Base-by-base conservation (phyloP, 2,329 filamentous ascomycete genomes). In the Aureobasidium pullulans region DNA sequence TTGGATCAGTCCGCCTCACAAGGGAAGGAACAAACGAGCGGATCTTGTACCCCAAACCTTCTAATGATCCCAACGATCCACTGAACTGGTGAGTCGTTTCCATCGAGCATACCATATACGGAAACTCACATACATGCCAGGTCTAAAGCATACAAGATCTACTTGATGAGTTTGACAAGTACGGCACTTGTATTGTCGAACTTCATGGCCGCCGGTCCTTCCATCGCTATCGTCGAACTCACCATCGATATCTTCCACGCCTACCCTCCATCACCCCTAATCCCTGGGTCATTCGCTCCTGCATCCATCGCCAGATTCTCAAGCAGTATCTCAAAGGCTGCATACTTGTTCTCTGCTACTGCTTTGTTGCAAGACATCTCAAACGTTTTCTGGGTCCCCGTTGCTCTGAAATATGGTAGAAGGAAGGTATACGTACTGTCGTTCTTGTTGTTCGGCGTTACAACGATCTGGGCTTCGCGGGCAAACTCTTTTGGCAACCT, bases 141-240 rank as follows among this genome's bases (percentile, higher is more conserved):
- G 67, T 65, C 65, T 9, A 64, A 74, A 69, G 69, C 72, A 64
- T 79, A 77, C 63, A 79, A 80, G 53, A 73, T 75, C 62, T 82
- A 80, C 66, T 77, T 78, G 39, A 79, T 79, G 8, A 65, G 70
- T 49, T 69, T 81, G 13, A 74, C 82, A 36, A 82, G 78, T 65
- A 62, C 78, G 3, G 79, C 80, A 56, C 82, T 83, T 72, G 73
- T 81, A 62, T 75, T 83, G 68, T 80, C 76, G 69, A 83, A 83
- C 67, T 83, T 83, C 63, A 69, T 83, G 4, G 79, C 80, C 0
- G 81, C 79, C n/a, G 81, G 75, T 0, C 80, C 81, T 3, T 76
- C 76, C 3, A 76, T 83, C 32, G 79, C 78, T 57, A 77, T 83
- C 42, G 68, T 78, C 10, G 64, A 73, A 2, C 79, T 77, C 4